A percentile compares a stretch with the other conserved stretches of the same genome.
Conservation (phyloP, 2,329 filamentous ascomycete species). For the Botrytis medusae region DNA sequence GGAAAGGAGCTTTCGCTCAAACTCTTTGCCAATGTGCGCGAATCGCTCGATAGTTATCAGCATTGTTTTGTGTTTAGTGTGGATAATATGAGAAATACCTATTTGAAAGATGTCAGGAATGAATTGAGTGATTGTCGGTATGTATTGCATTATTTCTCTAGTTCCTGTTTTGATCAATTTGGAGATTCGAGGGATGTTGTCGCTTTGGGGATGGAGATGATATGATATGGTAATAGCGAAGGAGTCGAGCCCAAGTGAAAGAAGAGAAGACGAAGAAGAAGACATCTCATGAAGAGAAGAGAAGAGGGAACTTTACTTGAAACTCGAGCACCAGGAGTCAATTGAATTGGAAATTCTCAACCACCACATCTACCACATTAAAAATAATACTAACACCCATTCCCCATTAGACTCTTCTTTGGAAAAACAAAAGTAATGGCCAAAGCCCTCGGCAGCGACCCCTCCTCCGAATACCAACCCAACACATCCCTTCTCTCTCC, state of each 20-base stretch:
- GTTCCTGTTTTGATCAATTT: not conserved
- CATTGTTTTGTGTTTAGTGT: conserved; percentile 92
- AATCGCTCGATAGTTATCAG: conserved; percentile 80
- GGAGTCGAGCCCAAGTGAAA: not conserved
- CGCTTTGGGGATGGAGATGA: not conserved
- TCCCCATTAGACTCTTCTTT: conserved; percentile 75
- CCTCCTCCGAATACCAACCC: conserved; percentile 76
- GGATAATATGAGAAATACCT: conserved; percentile 97
- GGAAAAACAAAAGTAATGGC: conserved; percentile 99
- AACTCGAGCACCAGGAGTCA: not conserved
- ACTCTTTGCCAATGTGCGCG: conserved; percentile 85
- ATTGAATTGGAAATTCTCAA: not conserved
- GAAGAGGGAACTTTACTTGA: not conserved
- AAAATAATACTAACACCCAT: not conserved
- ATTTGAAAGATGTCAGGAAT: conserved; percentile 85
- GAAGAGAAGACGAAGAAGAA: not conserved
- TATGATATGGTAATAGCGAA: not conserved
- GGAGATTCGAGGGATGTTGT: not conserved
- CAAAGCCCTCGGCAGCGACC: conserved; percentile 79
- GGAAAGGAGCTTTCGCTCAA: conserved; percentile 83
- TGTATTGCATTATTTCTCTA: conserved; percentile 33
- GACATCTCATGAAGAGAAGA: not conserved
- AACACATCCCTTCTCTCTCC: conserved; percentile 69
- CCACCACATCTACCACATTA: not conserved
- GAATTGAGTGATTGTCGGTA: conserved; percentile 84